Percentiles rank a stretch among this genome's conserved stretches.
These are phyloP conservation scores for Diaporthe humulicola DNA, from an alignment of 2,329 filamentous ascomycete species.

Conservation along the genomic window DNA sequence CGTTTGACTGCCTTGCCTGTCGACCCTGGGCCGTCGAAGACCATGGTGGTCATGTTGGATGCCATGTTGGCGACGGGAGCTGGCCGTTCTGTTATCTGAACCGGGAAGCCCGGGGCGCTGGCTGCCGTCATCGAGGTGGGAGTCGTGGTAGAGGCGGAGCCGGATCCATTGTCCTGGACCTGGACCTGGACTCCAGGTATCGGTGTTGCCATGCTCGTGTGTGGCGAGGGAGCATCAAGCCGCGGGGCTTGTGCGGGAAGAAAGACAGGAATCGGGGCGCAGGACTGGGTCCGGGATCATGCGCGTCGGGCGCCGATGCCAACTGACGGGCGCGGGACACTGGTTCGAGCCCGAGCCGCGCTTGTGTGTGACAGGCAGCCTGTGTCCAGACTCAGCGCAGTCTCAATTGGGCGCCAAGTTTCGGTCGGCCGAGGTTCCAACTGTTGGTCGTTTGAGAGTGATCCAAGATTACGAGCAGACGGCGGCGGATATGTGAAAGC, in stretches of 20 bases:
- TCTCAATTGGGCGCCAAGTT: not conserved
- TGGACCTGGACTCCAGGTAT: conserved; percentile 35
- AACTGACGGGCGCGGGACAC: conserved; percentile 15
- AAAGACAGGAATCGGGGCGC: not conserved
- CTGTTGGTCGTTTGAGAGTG: not conserved
- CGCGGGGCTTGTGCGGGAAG: conserved; percentile 13
- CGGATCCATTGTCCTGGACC: conserved; percentile 36
- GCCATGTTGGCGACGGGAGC: conserved; percentile 38
- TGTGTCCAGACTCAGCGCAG: not conserved
- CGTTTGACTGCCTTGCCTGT: conserved; percentile 60
- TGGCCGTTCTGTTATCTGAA: conserved; percentile 33
- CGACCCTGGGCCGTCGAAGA: conserved; percentile 39
- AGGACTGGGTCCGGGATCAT: conserved; percentile 10
- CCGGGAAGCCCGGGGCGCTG: conserved; percentile 22
- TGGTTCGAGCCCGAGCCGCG: conserved; percentile 6
- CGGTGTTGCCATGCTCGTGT: conserved; percentile 35
- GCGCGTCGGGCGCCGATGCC: conserved; percentile 20
- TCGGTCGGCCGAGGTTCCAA: not conserved
- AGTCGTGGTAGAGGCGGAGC: conserved; percentile 31
- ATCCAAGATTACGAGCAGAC: not conserved
- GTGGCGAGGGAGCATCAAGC: conserved; percentile 34
- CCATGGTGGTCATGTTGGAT: conserved; percentile 41
- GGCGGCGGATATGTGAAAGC: not conserved
- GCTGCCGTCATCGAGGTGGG: conserved; percentile 29
- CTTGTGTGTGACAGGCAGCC: not conserved